Evolutionary conservation across 1,284 basidiomycete species (phyloP), one percentile per base, ranked within the genome.

Genomic region (Pseudozyma hubeiensis): DNA sequence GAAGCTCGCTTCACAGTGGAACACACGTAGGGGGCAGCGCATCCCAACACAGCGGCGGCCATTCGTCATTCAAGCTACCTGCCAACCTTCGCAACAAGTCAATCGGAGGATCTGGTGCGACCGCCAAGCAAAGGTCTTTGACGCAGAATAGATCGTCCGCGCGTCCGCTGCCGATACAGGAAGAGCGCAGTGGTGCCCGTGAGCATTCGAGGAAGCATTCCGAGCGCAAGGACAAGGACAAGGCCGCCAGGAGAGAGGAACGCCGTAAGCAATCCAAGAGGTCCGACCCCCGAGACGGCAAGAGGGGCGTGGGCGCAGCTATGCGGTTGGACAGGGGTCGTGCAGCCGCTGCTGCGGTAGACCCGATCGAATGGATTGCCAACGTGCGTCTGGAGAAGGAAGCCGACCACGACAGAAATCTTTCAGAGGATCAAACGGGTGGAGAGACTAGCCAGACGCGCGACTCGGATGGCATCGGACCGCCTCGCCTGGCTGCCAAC

Each of bases 301-400:
- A 46, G 29, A 66, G 63, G 19, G 59, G 60, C 3, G 51, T 75
- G 0, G 71, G 71, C 16, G 66, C 66, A 19, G 66, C 71, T 3
- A 75, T 75, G 71, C 62, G 71, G 14, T 53, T 75, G 4, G 71
- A 75, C 16, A 39, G 71, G 39, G 71, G 62, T 17, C 58, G 71
- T 5, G 31, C 63, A 31, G 57, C 66, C 7, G 71, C 62, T 13
- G 56, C 71, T 2, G 63, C 63, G 2, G 66, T 75, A 7, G 78
- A 80, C 19, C 70, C 78, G 13, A 60, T 79, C 31, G 75, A 71
- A 14, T 78, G 74, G 77, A 79, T 81, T 35, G 64, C 76, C 40
- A 74, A 79, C 33, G 75, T 77, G 30, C 58, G 74, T 1, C 57
- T 79, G 34, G 69, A 74, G 34, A 72, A 77, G 45, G 64, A 78